Base-by-base conservation (phyloP, 345 rosid genomes). In the Camelina hispida region DNA sequence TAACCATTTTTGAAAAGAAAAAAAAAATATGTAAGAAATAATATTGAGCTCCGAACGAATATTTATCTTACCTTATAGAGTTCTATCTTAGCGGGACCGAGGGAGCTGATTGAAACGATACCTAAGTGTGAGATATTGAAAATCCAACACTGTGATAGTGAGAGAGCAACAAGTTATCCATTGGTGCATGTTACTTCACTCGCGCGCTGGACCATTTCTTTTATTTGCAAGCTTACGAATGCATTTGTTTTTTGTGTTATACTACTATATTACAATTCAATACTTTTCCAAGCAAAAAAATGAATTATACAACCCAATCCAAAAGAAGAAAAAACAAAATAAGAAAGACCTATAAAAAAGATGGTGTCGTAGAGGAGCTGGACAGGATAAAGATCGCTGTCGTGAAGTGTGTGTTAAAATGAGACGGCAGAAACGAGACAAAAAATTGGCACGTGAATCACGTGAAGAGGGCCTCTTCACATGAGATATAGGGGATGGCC, bases 171-270 rank as follows among this genome's bases (percentile, higher is more conserved):
- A 61, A 68, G 40, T 44, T 30, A 68, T 76, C 44, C 12, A 54
- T 16, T 44, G 79, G 74, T 68, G 79, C 74, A 68, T 61, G 79
- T 75, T 75, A 42, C 69, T 68, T 72, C 76, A 62, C 43, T 52
- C 17, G 32, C 20, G 37, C 37, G 8, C 2, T 34, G 79, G 79
- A 75, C 74, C 79, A 75, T 40, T 42, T 50, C 8, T 23, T 71
- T 75, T 23, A 48, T 47, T 58, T 23, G 67, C 67, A 74, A 66
- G 52, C 13, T 58, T 67, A 15, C 78, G 44, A 38, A 40, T 48
- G 23, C 34, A 22, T 75, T 20, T 73, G 37, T 75, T 37, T 40
- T 34, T 7, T 34, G 37, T 42, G 46, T 43, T 13, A 12, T 5
- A 13, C 28, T 5, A 13, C 28, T 7, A 6, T 15, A 14, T 34